These are phyloP conservation scores for Diaporthe destruens DNA, from an alignment of 2,329 filamentous ascomycete species.

Conservation along the genomic window DNA sequence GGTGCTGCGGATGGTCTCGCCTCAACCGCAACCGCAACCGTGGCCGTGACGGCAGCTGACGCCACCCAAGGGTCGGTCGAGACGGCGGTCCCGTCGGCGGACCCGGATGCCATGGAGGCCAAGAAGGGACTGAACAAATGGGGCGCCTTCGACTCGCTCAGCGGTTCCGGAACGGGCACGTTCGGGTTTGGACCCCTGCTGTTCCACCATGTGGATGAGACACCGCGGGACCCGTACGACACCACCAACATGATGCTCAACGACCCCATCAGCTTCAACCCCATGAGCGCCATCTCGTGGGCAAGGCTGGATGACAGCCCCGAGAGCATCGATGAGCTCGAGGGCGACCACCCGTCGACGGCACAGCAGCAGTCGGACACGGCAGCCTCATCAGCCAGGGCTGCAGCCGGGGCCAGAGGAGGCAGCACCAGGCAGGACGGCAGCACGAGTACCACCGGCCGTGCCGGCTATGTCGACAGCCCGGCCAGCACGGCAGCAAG, in stretches of 20 bases:
- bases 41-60: not conserved
- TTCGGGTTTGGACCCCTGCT: constrained; percentile 38
- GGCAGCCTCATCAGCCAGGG: not conserved
- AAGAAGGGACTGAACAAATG: constrained; percentile 36
- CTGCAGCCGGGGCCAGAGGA: not conserved
- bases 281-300: constrained; percentile 39
- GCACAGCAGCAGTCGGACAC: not conserved
- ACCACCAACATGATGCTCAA: constrained; percentile 32
- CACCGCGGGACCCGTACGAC: constrained; percentile 34
- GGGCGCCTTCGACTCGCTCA: constrained; percentile 33
- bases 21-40: not conserved
- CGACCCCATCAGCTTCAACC: constrained; percentile 42
- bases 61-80: constrained; percentile 16
- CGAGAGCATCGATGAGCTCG: not conserved
- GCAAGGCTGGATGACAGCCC: constrained; percentile 31
- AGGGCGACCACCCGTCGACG: not conserved
- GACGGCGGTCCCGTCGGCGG: constrained; percentile 18
- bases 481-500: constrained; percentile 24
- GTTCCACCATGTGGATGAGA: constrained; percentile 30
- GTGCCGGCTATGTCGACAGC: constrained; percentile 9
- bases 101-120: constrained; percentile 27
- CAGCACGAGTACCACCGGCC: not conserved
- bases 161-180: constrained; percentile 31
- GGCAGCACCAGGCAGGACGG: constrained; percentile 2
- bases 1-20: not conserved